Conservation (phyloP, 768 basidiomycete genomes). For the Tricholoma saponaceum region DNA sequence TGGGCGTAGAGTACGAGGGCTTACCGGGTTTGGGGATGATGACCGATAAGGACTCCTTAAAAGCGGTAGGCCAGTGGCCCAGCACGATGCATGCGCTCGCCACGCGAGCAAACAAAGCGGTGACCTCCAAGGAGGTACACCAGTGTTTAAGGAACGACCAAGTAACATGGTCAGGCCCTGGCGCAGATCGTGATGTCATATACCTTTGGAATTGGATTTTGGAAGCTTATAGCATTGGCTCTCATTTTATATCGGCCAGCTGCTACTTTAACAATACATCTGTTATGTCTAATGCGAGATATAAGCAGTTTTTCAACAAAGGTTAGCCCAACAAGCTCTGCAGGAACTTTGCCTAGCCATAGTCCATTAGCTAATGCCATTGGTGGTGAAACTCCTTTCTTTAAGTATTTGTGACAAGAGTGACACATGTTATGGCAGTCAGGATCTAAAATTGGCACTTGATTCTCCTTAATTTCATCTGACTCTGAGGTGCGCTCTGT, state of each 20-base stretch:
- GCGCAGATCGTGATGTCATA: too few species aligned
- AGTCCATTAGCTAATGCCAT: constrained; percentile 25
- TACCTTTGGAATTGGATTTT: too few species aligned
- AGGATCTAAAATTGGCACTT: not conserved
- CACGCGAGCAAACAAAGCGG: too few species aligned
- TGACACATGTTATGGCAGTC: constrained; percentile 1
- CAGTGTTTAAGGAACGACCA: too few species aligned
- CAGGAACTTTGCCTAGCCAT: constrained; percentile 27
- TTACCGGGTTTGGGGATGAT: too few species aligned
- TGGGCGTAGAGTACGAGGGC: too few species aligned
- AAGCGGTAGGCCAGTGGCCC: too few species aligned
- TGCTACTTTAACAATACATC: constrained; percentile 18
- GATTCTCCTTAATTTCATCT: not conserved
- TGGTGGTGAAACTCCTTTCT: constrained; percentile 8
- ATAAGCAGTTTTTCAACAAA: constrained; percentile 23
- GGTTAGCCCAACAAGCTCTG: constrained; percentile 15
- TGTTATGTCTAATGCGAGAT: constrained; percentile 15
- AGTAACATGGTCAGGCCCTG: too few species aligned
- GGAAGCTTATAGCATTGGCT: too few species aligned
- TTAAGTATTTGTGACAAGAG: constrained; percentile 1
- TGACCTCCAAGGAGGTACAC: too few species aligned
- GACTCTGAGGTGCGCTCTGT: not conserved
- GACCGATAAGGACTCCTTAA: too few species aligned
- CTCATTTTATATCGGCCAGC: constrained; percentile 1
- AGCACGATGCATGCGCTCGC: too few species aligned